A percentile compares a stretch with the other conserved stretches of the same genome.
These are phyloP conservation scores for Ogataea dorogensis DNA, from an alignment of 805 yeast species.

Conservation along the genomic window DNA sequence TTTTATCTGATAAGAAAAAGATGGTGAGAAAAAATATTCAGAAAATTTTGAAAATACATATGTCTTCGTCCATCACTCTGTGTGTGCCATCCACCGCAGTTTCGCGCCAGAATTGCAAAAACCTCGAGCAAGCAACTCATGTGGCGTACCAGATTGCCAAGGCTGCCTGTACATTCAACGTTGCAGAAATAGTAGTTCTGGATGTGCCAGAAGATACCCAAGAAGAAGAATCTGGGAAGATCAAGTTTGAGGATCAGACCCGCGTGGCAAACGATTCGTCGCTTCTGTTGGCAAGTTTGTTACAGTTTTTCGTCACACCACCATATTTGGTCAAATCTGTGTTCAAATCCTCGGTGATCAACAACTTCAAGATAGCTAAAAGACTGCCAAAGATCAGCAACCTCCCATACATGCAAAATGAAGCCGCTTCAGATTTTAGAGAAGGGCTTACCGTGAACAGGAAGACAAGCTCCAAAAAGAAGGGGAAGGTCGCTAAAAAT, in stretches of 20 bases:
- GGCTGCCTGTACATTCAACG: constrained; percentile 65
- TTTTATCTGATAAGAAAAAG: constrained; percentile 23
- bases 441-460: constrained; percentile 64
- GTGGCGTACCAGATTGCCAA: constrained; percentile 78
- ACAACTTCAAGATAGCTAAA: constrained; percentile 60
- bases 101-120: constrained; percentile 51
- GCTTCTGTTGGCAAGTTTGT: constrained; percentile 59
- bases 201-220: constrained; percentile 41
- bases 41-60: constrained; percentile 1
- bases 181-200: constrained; percentile 71
- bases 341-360: constrained; percentile 44
- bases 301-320: constrained; percentile 84
- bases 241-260: constrained; percentile 31
- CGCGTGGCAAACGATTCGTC: constrained; percentile 26
- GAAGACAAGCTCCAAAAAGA: constrained; percentile 38
- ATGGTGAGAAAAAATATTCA: constrained; percentile 3
- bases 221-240: constrained; percentile 32
- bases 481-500: constrained; percentile 42
- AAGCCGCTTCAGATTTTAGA: constrained; percentile 38
- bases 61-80: constrained; percentile 37
- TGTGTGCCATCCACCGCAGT: constrained; percentile 75
- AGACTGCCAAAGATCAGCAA: constrained; percentile 70
- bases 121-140: constrained; percentile 70
- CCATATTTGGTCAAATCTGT: constrained; percentile 68
- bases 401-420: constrained; percentile 67